These are phyloP conservation scores for Trichoderma sp. DNA, from an alignment of 2,329 filamentous ascomycete genomes.

Conservation along the genomic window DNA sequence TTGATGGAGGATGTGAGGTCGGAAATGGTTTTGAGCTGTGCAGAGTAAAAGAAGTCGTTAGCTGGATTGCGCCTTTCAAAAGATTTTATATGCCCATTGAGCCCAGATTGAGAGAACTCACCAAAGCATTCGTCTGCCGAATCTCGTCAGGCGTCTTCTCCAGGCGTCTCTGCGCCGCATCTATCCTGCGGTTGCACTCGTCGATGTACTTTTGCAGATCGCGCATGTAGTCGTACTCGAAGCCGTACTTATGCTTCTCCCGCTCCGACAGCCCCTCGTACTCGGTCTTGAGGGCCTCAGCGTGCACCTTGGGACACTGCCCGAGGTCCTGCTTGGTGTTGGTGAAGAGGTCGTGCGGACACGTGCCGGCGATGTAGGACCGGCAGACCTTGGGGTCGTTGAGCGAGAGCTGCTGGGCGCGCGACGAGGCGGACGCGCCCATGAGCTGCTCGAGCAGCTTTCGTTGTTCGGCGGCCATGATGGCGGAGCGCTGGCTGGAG, in stretches of 20 bases:
- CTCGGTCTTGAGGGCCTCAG: constrained; percentile 83
- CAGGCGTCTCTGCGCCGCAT: constrained; percentile 81
- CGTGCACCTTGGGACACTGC: constrained; percentile 83
- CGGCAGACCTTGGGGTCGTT: constrained; percentile 93
- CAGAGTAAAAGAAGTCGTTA: not conserved
- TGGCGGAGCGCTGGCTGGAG: not conserved
- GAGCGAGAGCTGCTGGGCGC: constrained; percentile 79
- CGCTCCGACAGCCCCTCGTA: constrained; percentile 73
- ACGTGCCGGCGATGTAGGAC: constrained; percentile 90
- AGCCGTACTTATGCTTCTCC: constrained; percentile 78
- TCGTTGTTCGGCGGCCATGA: constrained; percentile 95
- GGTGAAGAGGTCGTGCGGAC: constrained; percentile 97
- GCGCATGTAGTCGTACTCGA: constrained; percentile 95
- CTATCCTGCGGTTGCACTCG: constrained; percentile 93
- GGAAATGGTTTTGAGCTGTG: constrained; percentile 73
- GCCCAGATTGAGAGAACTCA: constrained; percentile 38
- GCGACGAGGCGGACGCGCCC: constrained; percentile 72
- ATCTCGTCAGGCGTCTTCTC: constrained; percentile 99
- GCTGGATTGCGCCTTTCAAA: not conserved
- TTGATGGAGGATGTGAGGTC: constrained; percentile 79
- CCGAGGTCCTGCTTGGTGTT: constrained; percentile 98
- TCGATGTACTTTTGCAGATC: constrained; percentile 97
- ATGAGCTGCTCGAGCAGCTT: constrained; percentile 98
- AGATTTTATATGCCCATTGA: not conserved
- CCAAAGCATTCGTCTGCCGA: constrained; percentile 84